Base-by-base conservation (phyloP, 306 rosid species). In the Cyclanthera cordifolia region DNA sequence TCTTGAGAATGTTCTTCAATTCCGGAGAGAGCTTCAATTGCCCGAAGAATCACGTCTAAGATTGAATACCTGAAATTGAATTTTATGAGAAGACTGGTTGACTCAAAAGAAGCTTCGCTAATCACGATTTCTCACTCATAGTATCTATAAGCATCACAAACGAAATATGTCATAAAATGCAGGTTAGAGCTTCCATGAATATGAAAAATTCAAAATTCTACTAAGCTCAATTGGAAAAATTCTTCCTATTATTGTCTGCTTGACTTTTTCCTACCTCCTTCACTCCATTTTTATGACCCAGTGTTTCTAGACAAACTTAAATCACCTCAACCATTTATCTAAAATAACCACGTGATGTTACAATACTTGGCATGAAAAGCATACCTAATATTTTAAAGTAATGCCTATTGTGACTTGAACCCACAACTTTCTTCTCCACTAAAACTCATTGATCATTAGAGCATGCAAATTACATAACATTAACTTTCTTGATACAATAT, bases 21-120 rank as follows among this genome's bases (percentile, higher is more conserved):
- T 60, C 82, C 83, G 73, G 98, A 89, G 73, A 93, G 85, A 17
- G 89, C 83, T 84, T 87, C 98, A 73, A 84, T 79, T 52, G 85
- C 75, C 24, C 83, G 89, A 71, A 93, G 96, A 72, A 86, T 70
- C 71, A 76, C 82, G 72, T 93, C 96, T 71, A 89, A 86, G 80
- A 89, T 72, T 66, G 87, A 55, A 74, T 85, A 86, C 88, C 98
- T 89, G 88, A 79, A 77, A 79, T 58, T 6, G 55, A 21, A 39
- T 39, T 57, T 69, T 55, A 75, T 72, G 27, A 72, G 63, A 70
- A 63, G 6, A 54, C 70, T 49, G 15, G 45, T 56, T 57, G 60
- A 69, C 15, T 70, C 50, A 53, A 41, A 52, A 39, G 28, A 70
- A 32, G 51, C 47, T 61, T 11, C 53, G 17, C 48, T 27, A 28